Evolutionary conservation across 768 basidiomycete genomes (phyloP).

Genomic region (Butyriboletus loyo): DNA sequence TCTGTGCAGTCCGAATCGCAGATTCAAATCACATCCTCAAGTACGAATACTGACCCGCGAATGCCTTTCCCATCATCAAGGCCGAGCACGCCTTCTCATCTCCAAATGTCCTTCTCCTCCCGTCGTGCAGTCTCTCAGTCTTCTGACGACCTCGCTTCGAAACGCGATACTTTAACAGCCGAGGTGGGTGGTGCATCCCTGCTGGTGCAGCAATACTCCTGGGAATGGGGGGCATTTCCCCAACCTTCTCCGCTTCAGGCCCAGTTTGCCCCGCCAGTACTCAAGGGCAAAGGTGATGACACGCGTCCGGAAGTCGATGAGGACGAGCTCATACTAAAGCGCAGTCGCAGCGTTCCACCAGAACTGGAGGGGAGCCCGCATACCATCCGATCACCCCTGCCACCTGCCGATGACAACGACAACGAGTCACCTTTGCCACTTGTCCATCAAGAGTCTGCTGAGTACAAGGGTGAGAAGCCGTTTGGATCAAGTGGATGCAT

Average conservation of each 20-base stretch:
- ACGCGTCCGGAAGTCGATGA: constrained; percentile 13
- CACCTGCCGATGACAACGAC: constrained; percentile 20
- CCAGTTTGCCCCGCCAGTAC: constrained; percentile 35
- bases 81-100: constrained; percentile 18
- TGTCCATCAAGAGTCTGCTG: constrained; percentile 1
- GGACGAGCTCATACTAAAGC: constrained; percentile 30
- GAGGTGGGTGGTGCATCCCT: constrained; percentile 13
- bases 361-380: constrained; percentile 45
- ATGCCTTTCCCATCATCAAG: constrained; percentile 22
- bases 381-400: constrained; percentile 20
- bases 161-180: constrained; percentile 1
- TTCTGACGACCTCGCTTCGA: constrained; percentile 43
- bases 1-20: constrained; percentile 5
- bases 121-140: constrained; percentile 63
- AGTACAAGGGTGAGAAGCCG: constrained; percentile 1
- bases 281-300: constrained; percentile 18
- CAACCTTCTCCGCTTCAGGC: constrained; percentile 67
- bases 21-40: constrained; percentile 7
- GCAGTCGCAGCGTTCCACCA: constrained; percentile 60
- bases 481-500: constrained; percentile 57
- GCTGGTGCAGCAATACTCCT: constrained; percentile 69
- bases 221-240: constrained; percentile 94
- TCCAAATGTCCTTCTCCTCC: constrained; percentile 34
- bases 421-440: constrained; percentile 12
- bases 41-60: constrained; percentile 3